Conservation (phyloP, 1,284 basidiomycete species). For the Lentinula novae-zelandiae region DNA sequence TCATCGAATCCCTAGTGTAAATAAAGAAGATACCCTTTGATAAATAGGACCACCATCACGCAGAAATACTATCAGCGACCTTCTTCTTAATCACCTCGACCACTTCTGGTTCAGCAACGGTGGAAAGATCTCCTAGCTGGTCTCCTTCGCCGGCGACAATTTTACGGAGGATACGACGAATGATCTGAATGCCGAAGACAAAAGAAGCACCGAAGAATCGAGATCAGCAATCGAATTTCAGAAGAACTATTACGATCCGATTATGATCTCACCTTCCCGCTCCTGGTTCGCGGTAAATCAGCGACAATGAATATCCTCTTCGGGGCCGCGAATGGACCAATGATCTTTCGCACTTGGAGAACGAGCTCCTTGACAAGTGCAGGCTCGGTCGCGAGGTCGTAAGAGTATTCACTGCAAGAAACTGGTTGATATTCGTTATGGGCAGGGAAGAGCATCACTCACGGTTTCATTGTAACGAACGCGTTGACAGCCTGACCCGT, state of each 20-base stretch:
- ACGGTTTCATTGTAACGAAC: slow-evolving; percentile 82
- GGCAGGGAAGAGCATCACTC: slow-evolving; percentile 22
- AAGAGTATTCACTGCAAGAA: slow-evolving; percentile 70
- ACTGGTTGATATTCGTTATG: background rate
- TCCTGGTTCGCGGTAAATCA: slow-evolving; percentile 94
- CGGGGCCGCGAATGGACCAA: slow-evolving; percentile 93
- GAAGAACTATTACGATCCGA: background rate
- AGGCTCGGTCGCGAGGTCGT: slow-evolving; percentile 65
- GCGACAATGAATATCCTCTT: slow-evolving; percentile 86
- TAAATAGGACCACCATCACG: background rate
- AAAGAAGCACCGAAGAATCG: too few species aligned
- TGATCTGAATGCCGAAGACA: slow-evolving; percentile 51
- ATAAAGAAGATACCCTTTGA: background rate
- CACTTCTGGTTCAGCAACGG: slow-evolving; percentile 82
- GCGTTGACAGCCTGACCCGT: slow-evolving; percentile 87
- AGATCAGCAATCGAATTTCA: background rate
- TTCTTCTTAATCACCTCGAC: slow-evolving; percentile 81
- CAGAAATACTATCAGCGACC: slow-evolving; percentile 41
- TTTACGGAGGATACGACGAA: slow-evolving; percentile 94
- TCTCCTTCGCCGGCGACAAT: slow-evolving; percentile 92
- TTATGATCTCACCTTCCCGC: slow-evolving; percentile 73
- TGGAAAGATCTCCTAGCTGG: slow-evolving; percentile 90
- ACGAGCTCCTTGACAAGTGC: slow-evolving; percentile 84
- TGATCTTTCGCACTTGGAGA: slow-evolving; percentile 93
- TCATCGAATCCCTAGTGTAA: background rate